These are phyloP conservation scores for Heterobasidion parviporum DNA, from an alignment of 1,284 basidiomycete species.

Conservation along the genomic window DNA sequence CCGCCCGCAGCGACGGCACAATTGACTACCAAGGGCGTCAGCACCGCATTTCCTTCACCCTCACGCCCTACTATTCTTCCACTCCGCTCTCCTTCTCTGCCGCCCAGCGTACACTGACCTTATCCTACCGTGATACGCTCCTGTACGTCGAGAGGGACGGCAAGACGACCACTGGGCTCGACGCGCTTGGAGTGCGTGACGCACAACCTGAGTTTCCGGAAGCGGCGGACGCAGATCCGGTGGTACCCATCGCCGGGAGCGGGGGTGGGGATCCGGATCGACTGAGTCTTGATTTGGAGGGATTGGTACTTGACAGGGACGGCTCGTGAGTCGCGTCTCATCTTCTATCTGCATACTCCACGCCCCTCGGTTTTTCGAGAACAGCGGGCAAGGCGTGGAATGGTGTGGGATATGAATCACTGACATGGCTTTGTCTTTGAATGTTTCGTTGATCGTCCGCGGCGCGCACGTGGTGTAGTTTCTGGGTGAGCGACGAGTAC, in stretches of 20 bases:
- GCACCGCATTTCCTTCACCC: conserved; percentile 48
- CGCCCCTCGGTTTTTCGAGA: too few relatives aligned
- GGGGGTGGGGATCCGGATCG: conserved; percentile 32
- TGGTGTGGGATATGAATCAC: background rate
- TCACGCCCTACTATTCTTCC: conserved; percentile 46
- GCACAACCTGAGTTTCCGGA: conserved; percentile 25
- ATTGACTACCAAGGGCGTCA: conserved; percentile 55
- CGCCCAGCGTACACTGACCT: conserved; percentile 44
- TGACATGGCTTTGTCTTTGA: background rate
- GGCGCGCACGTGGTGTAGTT: conserved; percentile 25
- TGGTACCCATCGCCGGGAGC: conserved; percentile 37
- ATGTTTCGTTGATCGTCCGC: background rate
- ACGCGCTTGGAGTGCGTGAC: conserved; percentile 39
- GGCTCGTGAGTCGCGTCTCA: conserved; percentile 34
- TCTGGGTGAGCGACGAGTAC: conserved; percentile 63
- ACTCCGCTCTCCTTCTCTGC: conserved; percentile 38
- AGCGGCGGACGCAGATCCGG: conserved; percentile 17
- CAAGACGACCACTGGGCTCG: conserved; percentile 53
- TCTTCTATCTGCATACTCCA: background rate
- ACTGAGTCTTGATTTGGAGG: conserved; percentile 54
- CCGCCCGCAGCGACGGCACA: conserved; percentile 31
- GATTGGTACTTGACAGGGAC: conserved; percentile 48
- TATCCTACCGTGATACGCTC: conserved; percentile 46
- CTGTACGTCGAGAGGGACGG: conserved; percentile 46
- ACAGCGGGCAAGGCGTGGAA: too few relatives aligned